phyloP scores from a whole-genome alignment of 208 protist species.

The Leishmania arabica region DNA sequence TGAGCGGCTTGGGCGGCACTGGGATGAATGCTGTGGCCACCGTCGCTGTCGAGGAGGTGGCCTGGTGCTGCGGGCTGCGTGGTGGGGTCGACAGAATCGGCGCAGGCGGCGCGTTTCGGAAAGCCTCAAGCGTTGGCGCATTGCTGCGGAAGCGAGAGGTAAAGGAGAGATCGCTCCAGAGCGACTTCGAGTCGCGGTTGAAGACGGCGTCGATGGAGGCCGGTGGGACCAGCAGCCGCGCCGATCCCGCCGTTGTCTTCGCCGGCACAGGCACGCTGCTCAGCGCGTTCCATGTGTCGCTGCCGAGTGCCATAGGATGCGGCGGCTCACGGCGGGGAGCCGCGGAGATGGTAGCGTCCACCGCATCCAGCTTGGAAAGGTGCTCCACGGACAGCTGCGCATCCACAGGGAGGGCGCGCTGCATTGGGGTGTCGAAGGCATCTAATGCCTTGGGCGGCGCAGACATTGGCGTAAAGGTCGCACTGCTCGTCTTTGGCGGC shows the following conservation, averaged over 20 bases:
- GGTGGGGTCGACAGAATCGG: conserved; percentile 8
- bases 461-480: neutral
- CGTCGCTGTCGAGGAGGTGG: conserved; percentile 3
- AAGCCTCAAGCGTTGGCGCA: conserved; percentile 47
- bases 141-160: conserved; percentile 28
- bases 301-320: conserved; percentile 38
- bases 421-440: conserved; percentile 25
- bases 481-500: neutral
- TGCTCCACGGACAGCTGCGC: conserved; percentile 34
- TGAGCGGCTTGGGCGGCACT: conserved; percentile 43
- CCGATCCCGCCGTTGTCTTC: neutral
- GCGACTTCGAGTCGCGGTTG: conserved; percentile 31
- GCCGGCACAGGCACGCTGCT: conserved; percentile 26
- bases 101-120: conserved; percentile 22
- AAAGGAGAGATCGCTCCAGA: conserved; percentile 49
- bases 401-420: conserved; percentile 39
- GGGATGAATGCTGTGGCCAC: conserved; percentile 7
- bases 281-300: conserved; percentile 48
- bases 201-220: conserved; percentile 38
- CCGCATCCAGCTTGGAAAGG: conserved; percentile 15
- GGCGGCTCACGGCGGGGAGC: conserved; percentile 22
- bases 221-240: conserved; percentile 17
- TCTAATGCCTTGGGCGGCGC: conserved; percentile 15
- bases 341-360: conserved; percentile 16
- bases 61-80: neutral